A percentile compares a stretch with the other conserved stretches of the same genome.
phyloP scores from a whole-genome alignment of 169 alveolate genomes.

The Cryptosporidium felis region DNA sequence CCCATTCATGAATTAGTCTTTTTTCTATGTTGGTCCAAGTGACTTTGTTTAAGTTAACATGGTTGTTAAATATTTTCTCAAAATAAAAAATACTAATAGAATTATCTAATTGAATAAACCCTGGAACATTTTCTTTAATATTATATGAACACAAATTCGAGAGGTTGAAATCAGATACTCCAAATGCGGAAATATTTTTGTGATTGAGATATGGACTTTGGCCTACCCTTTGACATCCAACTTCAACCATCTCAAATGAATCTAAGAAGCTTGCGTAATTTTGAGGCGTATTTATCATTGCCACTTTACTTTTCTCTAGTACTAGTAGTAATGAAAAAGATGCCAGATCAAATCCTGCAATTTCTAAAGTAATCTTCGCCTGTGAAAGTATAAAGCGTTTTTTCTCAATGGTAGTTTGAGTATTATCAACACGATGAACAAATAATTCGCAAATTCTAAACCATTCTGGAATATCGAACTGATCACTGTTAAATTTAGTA shows the following conservation, averaged over 20 bases:
- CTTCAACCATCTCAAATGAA: slow-evolving; percentile 53
- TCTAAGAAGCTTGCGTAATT: slow-evolving; percentile 23
- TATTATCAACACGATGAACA: slow-evolving; percentile 31
- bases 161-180: neutral
- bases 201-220: neutral
- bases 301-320: slow-evolving; percentile 30
- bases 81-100: slow-evolving; percentile 21
- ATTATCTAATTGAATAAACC: slow-evolving; percentile 36
- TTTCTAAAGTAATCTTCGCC: slow-evolving; percentile 38
- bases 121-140: slow-evolving; percentile 25
- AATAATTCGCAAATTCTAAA: slow-evolving; percentile 15
- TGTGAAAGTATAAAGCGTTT: slow-evolving; percentile 38
- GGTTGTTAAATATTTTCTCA: neutral
- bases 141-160: neutral
- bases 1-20: slow-evolving; percentile 19
- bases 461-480: slow-evolving; percentile 2
- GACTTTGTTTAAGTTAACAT: neutral
- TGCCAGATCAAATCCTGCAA: slow-evolving; percentile 28
- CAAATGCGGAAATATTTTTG: slow-evolving; percentile 12
- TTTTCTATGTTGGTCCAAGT: slow-evolving; percentile 22
- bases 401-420: neutral
- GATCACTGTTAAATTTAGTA: neutral
- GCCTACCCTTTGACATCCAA: neutral
- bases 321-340: slow-evolving; percentile 36
- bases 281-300: neutral